Percentiles rank a stretch among this genome's conserved stretches.
Evolutionary conservation across 2,329 filamentous ascomycete genomes (phyloP).

Genomic region (Colletotrichum liaoningense): DNA sequence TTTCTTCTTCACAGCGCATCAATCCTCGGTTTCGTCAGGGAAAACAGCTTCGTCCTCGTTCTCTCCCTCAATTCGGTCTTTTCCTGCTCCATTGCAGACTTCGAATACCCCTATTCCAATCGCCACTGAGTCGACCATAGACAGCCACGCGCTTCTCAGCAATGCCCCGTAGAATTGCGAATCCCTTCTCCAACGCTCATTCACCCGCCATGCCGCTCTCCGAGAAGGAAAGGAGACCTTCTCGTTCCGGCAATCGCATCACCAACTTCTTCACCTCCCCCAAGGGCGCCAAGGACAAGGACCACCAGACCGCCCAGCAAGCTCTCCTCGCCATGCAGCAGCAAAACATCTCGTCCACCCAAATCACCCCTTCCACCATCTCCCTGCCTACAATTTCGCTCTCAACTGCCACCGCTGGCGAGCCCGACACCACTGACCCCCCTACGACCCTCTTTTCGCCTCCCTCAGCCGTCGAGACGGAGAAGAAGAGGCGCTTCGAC

Average conservation of each 20-base stretch:
- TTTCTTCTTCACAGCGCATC: conserved; percentile 9
- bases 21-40: conserved; percentile 7
- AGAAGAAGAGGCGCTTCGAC: conserved; percentile 80
- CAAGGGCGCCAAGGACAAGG: conserved; percentile 64
- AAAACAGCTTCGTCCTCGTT: conserved; percentile 7
- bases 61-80: neutral
- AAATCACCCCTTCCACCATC: conserved; percentile 77
- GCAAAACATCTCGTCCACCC: conserved; percentile 65
- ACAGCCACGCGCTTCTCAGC: conserved; percentile 43
- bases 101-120: conserved; percentile 11
- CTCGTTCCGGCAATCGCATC: conserved; percentile 73
- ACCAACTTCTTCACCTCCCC: conserved; percentile 86
- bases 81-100: conserved; percentile 11
- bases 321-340: conserved; percentile 76
- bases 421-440: conserved; percentile 77
- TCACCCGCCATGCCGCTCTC: conserved; percentile 58
- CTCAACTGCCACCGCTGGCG: conserved; percentile 83
- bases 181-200: conserved; percentile 64
- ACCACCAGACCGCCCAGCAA: conserved; percentile 74
- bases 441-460: conserved; percentile 87
- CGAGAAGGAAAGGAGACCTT: conserved; percentile 69
- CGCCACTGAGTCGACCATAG: conserved; percentile 17
- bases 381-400: conserved; percentile 92
- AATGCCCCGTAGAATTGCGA: conserved; percentile 70
- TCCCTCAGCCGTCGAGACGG: conserved; percentile 84